phyloP scores from a whole-genome alignment of 192 early-diverging fungal genomes.

The Coemansia furcata region DNA sequence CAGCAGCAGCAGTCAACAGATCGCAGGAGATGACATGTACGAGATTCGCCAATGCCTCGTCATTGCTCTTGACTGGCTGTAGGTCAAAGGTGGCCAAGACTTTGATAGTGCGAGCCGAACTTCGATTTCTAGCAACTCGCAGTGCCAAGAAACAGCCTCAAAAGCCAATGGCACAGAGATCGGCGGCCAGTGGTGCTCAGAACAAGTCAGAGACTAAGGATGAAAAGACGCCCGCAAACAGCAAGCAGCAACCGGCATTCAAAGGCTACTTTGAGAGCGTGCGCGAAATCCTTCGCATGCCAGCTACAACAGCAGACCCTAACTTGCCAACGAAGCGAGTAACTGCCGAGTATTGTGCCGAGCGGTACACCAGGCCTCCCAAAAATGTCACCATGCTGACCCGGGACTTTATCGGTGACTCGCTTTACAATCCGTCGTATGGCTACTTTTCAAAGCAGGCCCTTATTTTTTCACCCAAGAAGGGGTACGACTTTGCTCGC shows the following conservation, averaged over 20 bases:
- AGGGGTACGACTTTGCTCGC: slow-evolving; percentile 60
- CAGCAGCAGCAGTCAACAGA: not conserved
- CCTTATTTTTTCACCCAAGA: slow-evolving; percentile 68
- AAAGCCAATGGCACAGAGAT: not conserved
- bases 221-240: not conserved
- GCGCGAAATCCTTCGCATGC: slow-evolving; percentile 47
- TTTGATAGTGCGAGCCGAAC: not conserved
- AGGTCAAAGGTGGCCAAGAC: not conserved
- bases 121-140: slow-evolving; percentile 1
- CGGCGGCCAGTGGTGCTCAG: not conserved
- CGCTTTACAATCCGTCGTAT: slow-evolving; percentile 93
- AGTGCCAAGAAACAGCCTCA: not conserved
- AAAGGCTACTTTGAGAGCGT: slow-evolving; percentile 39
- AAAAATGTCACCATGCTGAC: slow-evolving; percentile 66
- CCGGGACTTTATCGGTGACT: slow-evolving; percentile 91
- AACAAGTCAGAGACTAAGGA: not conserved
- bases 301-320: slow-evolving; percentile 41
- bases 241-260: slow-evolving; percentile 1
- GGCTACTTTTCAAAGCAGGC: slow-evolving; percentile 98
- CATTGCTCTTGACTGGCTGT: not conserved
- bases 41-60: not conserved
- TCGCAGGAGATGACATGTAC: not conserved
- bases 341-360: slow-evolving; percentile 39
- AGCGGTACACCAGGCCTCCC: slow-evolving; percentile 46
- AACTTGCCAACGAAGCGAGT: slow-evolving; percentile 32